Evolutionary conservation across 2,329 filamentous ascomycete species (phyloP), one percentile per base, ranked within the genome.

Genomic region (Cordyceps fumosorosea): DNA sequence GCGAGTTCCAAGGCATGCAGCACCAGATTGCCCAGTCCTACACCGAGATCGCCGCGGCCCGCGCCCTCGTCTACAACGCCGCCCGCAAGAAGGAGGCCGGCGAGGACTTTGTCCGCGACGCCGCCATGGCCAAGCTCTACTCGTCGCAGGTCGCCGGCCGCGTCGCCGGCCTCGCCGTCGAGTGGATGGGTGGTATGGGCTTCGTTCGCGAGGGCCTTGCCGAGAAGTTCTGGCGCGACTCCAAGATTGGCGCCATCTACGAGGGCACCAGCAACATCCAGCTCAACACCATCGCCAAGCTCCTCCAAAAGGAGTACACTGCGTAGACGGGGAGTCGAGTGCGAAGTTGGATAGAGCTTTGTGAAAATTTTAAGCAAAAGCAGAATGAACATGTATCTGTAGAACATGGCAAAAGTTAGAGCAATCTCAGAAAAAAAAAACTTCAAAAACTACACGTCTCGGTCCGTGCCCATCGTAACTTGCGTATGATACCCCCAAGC

Each of bases 161-260:
- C 60, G 93, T 99, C 22, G 89, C 89, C 61, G 87, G 93, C 7
- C 83, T 89, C 55, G 95, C 93, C 0, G 86, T 99, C 32, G 95
- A 99, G 79, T 99, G 95, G 95, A 98, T 98, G 93, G 95, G 95
- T 54, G 95, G 95, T 65, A 98, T 99, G 95, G 95, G 95, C 52
- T 99, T 99, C 70, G 95, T 99, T 18, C 82, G 95, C 51, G 95
- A 99, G 76, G 95, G 95, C 0, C 86, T 96, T 63, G 95, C 95
- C 0, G 95, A 99, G 85, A 99, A 99, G 85, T 97, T 89, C 80
- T 99, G 89, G 83, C 84, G 95, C 53, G 95, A 99, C 75, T 95
- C 90, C 82, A 99, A 98, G 88, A 99, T 99, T 71, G 95, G 95
- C 11, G 92, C 92, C 66, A 98, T 97, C 69, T 97, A 97, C 74